Evolutionary conservation across 1,284 basidiomycete species (phyloP), one percentile per base, ranked within the genome.

Genomic region (Phaffia rhodozyma): DNA sequence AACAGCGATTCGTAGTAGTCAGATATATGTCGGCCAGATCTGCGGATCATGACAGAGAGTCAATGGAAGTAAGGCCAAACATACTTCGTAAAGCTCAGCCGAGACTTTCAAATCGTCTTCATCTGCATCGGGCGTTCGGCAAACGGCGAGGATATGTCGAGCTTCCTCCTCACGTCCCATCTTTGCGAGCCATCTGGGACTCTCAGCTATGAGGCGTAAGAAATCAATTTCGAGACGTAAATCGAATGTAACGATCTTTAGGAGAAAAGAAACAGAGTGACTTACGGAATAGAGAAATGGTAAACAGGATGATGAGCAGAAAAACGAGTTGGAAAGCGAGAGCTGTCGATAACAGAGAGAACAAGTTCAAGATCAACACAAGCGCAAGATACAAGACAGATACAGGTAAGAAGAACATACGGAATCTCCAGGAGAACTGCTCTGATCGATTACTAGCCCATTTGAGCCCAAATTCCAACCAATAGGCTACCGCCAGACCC

Each of bases 121-220:
- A 55, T 68, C 64, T 1, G 55, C 67, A 34, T 69, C 65, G 13
- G 57, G 58, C n/a, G 61, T 62, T 52, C 70, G 64, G 25, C 71
- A 57, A 0, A 61, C 27, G 1, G 69, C 69, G 16, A 72, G 66
- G 25, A 71, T 62, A 13, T 70, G 55, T 4, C 68, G 68, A 18
- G 70, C 71, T 51, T 72, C 71, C 13, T 72, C 68, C 25, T 66
- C 66, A 21, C 69, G 66, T 5, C 71, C 71, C 29, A 70, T 62
- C 57, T 70, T 69, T 23, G 69, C 70, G 6, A 72, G 66, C 69
- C 70, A 72, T 62, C 71, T 60, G 23, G 70, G 71, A 25, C 23
- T 25, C 23, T 53, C 25, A 30, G 23, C 51, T 27, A 18, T 18
- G 51, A 21, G 2, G 18, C 11, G 18, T 9, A 53, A 53, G 11